phyloP scores from a whole-genome alignment of 1,139 yeast species.

The Candida albicans region DNA sequence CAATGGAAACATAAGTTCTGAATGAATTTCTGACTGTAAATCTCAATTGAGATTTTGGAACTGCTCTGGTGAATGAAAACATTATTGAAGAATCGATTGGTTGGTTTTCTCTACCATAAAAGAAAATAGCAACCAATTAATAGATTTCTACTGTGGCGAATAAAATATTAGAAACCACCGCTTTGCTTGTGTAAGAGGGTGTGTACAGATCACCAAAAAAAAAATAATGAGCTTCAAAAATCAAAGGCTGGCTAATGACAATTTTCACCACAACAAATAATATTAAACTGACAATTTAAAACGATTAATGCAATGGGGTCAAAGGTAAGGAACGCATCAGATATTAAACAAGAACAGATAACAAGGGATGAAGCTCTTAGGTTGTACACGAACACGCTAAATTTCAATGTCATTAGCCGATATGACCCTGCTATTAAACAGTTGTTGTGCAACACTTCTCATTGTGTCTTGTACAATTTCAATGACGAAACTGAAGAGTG shows the following conservation, averaged over 20 bases:
- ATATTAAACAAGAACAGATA: conserved; percentile 16
- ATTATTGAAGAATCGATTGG: conserved; percentile 1
- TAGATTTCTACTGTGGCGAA: no score
- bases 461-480: conserved; percentile 76
- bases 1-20: conserved; percentile 42
- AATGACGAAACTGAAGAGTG: conserved; percentile 68
- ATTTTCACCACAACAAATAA: no score
- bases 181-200: no score
- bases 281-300: no score
- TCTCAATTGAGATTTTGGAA: conserved; percentile 8
- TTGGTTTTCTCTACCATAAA: neutral
- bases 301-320: conserved; percentile 3
- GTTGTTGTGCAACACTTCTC: conserved; percentile 71
- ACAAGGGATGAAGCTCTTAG: conserved; percentile 46
- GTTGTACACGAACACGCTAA: conserved; percentile 66
- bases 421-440: conserved; percentile 83
- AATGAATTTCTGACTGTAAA: conserved; percentile 10
- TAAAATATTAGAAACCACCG: no score
- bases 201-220: no score
- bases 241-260: no score
- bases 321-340: conserved; percentile 3
- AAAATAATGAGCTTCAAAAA: no score
- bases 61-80: conserved; percentile 11
- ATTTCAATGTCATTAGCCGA: conserved; percentile 76
- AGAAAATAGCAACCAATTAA: neutral